Evolutionary conservation across 306 rosid species (phyloP).

Genomic region (Ormosia emarginata): DNA sequence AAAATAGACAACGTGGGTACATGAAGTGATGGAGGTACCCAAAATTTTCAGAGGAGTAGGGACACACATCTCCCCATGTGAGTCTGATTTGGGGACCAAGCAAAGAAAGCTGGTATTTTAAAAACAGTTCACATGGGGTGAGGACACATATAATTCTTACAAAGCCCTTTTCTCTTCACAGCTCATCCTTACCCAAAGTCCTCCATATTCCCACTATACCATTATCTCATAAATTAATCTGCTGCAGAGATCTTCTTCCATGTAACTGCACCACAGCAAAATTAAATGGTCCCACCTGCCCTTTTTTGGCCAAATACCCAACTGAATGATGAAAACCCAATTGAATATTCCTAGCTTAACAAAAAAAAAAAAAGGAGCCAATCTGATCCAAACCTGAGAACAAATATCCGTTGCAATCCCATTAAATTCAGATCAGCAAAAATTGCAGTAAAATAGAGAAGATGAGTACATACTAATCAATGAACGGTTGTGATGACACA

Average conservation of each 20-base stretch:
- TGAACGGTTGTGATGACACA: slow-evolving; percentile 8
- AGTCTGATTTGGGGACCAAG: slow-evolving; percentile 51
- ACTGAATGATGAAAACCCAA: slow-evolving; percentile 21
- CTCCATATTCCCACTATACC: slow-evolving; percentile 18
- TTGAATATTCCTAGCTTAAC: slow-evolving; percentile 4
- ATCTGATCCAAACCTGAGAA: slow-evolving; percentile 28
- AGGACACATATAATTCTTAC: slow-evolving; percentile 39
- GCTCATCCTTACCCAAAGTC: slow-evolving; percentile 45
- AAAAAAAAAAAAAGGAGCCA: not conserved
- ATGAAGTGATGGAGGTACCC: slow-evolving; percentile 25
- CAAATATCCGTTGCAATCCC: slow-evolving; percentile 21
- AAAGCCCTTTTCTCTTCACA: slow-evolving; percentile 36
- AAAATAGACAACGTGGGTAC: slow-evolving; percentile 7
- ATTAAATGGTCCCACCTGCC: slow-evolving; percentile 16
- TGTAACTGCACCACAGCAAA: slow-evolving; percentile 17
- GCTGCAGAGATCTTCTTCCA: slow-evolving; percentile 24
- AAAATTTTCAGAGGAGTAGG: not conserved
- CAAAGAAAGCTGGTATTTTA: slow-evolving; percentile 46
- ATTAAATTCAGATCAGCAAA: not conserved
- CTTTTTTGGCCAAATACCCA: slow-evolving; percentile 19
- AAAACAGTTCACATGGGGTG: slow-evolving; percentile 63
- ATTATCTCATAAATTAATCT: not conserved
- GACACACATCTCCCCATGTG: slow-evolving; percentile 45
- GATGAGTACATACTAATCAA: slow-evolving; percentile 1
- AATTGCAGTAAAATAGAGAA: not conserved